Evolutionary conservation across 2,329 filamentous ascomycete species (phyloP).

Genomic region (Colletotrichum musicola): DNA sequence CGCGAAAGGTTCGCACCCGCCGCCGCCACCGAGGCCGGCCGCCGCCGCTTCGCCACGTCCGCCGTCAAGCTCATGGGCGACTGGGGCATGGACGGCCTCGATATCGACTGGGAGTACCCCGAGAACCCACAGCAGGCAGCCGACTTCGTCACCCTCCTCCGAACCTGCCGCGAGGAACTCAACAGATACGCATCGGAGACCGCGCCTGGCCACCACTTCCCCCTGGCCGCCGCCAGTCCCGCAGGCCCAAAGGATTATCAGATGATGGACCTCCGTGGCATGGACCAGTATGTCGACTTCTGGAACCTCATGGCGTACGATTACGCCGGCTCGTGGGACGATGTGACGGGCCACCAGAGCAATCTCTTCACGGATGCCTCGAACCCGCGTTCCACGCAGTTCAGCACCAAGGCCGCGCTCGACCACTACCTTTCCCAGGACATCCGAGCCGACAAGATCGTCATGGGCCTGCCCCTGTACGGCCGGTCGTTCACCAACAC

Average conservation of each 20-base stretch:
- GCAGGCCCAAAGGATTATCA: constrained; percentile 63
- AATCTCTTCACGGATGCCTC: constrained; percentile 71
- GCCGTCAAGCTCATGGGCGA: constrained; percentile 79
- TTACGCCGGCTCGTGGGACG: constrained; percentile 77
- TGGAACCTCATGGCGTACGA: constrained; percentile 79
- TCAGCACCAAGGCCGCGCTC: constrained; percentile 76
- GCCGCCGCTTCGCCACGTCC: constrained; percentile 74
- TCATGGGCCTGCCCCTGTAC: constrained; percentile 83
- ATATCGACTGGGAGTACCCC: constrained; percentile 71
- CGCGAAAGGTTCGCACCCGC: constrained; percentile 76
- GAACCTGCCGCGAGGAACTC: constrained; percentile 58
- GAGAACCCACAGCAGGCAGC: constrained; percentile 52
- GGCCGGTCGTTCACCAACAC: constrained; percentile 81
- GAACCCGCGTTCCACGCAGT: constrained; percentile 72
- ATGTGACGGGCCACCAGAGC: constrained; percentile 73
- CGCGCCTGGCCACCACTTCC: constrained; percentile 60
- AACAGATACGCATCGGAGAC: constrained; percentile 55
- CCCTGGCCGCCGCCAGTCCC: constrained; percentile 64
- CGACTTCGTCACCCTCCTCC: constrained; percentile 57
- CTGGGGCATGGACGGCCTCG: constrained; percentile 70
- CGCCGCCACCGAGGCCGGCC: constrained; percentile 71
- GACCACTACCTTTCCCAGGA: constrained; percentile 71
- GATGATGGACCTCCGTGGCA: constrained; percentile 63
- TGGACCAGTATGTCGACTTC: constrained; percentile 69
- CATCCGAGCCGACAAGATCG: constrained; percentile 73